phyloP scores from a whole-genome alignment of 169 alveolate species.

The Cytauxzoon felis region DNA sequence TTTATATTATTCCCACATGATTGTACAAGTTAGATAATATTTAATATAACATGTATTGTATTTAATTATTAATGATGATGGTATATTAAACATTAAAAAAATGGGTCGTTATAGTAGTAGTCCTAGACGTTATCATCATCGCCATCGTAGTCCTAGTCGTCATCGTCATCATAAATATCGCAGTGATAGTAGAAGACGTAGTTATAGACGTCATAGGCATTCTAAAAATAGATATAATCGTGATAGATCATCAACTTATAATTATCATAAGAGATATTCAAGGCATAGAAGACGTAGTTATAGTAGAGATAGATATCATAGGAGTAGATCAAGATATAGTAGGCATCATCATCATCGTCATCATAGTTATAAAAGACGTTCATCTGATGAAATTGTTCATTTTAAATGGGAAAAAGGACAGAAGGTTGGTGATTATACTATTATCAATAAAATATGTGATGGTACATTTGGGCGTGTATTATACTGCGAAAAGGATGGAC shows the following conservation, averaged over 20 bases:
- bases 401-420: slow-evolving; percentile 71
- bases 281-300: slow-evolving; percentile 1
- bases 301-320: background rate
- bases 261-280: slow-evolving; percentile 11
- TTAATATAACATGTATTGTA: no score
- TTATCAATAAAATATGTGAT: slow-evolving; percentile 87
- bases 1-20: no score
- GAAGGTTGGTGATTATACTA: slow-evolving; percentile 77
- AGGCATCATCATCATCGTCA: background rate
- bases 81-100: no score
- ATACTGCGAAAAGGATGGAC: slow-evolving; percentile 80
- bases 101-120: background rate
- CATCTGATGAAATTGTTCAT: slow-evolving; percentile 26
- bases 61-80: no score
- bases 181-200: background rate
- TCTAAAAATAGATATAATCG: background rate
- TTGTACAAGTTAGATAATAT: no score
- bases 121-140: background rate
- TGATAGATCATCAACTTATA: background rate
- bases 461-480: slow-evolving; percentile 99
- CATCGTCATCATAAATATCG: background rate
- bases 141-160: background rate
- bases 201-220: background rate
- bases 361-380: slow-evolving; percentile 3
- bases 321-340: background rate